Conservation (phyloP, 1,284 basidiomycete genomes). For the Sanghuangporus weigelae region DNA sequence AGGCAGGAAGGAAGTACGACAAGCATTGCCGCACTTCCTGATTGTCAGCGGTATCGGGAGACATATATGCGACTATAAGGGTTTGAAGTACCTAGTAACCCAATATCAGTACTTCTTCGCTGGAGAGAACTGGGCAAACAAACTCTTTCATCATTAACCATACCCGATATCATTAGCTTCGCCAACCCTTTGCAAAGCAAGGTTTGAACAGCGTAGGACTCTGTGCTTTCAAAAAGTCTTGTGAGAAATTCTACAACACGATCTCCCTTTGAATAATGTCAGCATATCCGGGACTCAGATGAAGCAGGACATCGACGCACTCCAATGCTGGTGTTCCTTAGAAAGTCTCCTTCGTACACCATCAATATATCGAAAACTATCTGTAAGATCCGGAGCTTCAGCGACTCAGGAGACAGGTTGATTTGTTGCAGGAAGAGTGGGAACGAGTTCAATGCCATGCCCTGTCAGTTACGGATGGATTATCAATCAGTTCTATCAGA, state of each 20-base stretch:
- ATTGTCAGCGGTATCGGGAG: constrained; percentile 13
- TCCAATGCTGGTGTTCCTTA: constrained; percentile 49
- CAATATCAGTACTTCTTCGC: neutral
- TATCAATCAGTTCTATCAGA: neutral
- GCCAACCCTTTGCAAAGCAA: constrained; percentile 80
- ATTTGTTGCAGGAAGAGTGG: constrained; percentile 88
- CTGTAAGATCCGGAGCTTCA: constrained; percentile 80
- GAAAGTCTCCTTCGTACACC: constrained; percentile 80
- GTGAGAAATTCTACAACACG: constrained; percentile 74
- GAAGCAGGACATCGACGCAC: constrained; percentile 32
- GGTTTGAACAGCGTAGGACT: constrained; percentile 74
- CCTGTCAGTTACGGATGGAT: constrained; percentile 34
- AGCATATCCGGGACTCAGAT: neutral
- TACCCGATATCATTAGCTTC: constrained; percentile 86
- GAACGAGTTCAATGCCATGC: constrained; percentile 89
- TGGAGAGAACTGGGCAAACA: neutral
- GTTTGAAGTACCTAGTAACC: constrained; percentile 13
- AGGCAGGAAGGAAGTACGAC: constrained; percentile 17
- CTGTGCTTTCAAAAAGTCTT: constrained; percentile 70
- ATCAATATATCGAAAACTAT: constrained; percentile 90
- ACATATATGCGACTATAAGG: constrained; percentile 17
- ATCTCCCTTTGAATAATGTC: constrained; percentile 44
- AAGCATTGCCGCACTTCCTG: constrained; percentile 18
- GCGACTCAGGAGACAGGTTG: constrained; percentile 67
- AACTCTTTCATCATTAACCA: constrained; percentile 72